Base-by-base conservation (phyloP, 306 rosid genomes). In the Carpinus viminea region DNA sequence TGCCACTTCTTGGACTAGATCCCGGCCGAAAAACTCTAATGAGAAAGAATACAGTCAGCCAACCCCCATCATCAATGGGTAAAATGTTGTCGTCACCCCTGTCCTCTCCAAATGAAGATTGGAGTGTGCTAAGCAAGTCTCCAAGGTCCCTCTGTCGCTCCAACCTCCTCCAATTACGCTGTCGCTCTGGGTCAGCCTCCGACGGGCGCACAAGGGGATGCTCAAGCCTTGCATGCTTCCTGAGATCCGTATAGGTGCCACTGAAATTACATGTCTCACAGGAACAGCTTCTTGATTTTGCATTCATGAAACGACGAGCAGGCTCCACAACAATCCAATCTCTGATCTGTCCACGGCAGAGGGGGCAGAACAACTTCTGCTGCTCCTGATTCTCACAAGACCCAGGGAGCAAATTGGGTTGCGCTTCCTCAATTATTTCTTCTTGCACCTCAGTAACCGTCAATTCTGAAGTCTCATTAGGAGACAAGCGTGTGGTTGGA, bases 61-160 rank as follows among this genome's bases (percentile, higher is more conserved):
- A 88, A 54, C 92, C 92, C 18, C 98, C 97, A 71, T 91, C 93
- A 75, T 89, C 98, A 1, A 87, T 86, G 15, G 98, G 90, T 66
- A 90, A 80, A 59, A 91, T 50, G 72, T 83, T 86, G 61, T 91
- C 98, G 82, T 92, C 98, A 64, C 54, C 88, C 85, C 90, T 86
- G 34, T 83, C 92, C 79, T 90, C 98, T 75, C 91, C 98, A 64
- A 93, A 87, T 70, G 99, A 90, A 57, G 92, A 89, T 74, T 89
- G 98, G 45, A 96, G 93, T 68, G 98, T 90, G 88, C 99, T 88
- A 62, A 96, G 89, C 64, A 96, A 90, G 84, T 96, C 99, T 1
- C 94, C 96, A 8, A 96, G 89, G 87, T 96, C 99, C 88, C 98
- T 89, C 83, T 96, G 99, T 12, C 97, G 90, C 85, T 93, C 98